A percentile compares a stretch with the other conserved stretches of the same genome.
These are phyloP conservation scores for Pyrenochaeta sp. DNA, from an alignment of 2,329 filamentous ascomycete species.

Conservation along the genomic window DNA sequence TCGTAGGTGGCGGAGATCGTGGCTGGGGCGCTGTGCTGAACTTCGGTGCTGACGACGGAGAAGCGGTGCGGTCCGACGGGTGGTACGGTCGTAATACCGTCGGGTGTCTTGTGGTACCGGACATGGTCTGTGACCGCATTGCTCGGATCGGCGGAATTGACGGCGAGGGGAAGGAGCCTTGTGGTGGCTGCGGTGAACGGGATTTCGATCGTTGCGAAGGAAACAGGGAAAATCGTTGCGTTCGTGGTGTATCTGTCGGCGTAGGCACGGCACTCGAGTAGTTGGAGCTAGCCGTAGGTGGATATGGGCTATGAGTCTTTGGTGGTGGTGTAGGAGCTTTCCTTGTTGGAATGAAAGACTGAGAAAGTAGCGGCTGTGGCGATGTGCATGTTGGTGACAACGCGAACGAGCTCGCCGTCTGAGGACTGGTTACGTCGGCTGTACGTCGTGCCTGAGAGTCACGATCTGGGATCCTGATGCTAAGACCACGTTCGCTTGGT, in stretches of 20 bases:
- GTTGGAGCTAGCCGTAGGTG: conserved; percentile 7
- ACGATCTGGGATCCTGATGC: conserved; percentile 29
- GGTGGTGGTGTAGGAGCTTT: conserved; percentile 23
- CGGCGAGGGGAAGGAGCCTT: conserved; percentile 1
- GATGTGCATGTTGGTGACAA: conserved; percentile 35
- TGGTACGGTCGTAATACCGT: not conserved
- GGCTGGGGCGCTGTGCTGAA: conserved; percentile 9
- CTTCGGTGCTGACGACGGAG: conserved; percentile 4
- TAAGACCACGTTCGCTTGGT: conserved; percentile 29
- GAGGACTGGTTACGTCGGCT: conserved; percentile 24
- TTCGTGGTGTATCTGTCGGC: conserved; percentile 5
- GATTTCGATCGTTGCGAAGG: conserved; percentile 2
- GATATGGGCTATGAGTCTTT: conserved; percentile 16
- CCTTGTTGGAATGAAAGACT: conserved; percentile 13
- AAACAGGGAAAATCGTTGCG: conserved; percentile 14
- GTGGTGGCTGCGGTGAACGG: conserved; percentile 2
- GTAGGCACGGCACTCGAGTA: conserved; percentile 12
- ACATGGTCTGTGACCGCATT: not conserved
- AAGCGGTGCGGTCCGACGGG: not conserved
- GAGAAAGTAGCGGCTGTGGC: conserved; percentile 30
- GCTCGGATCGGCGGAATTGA: conserved; percentile 2
- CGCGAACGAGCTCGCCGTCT: conserved; percentile 36
- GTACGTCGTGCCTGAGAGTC: conserved; percentile 7
- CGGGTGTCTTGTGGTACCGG: not conserved
- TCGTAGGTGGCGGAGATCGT: conserved; percentile 6